Evolutionary conservation across 2,329 filamentous ascomycete genomes (phyloP).

Genomic region (Dothiorella sarmentorum): DNA sequence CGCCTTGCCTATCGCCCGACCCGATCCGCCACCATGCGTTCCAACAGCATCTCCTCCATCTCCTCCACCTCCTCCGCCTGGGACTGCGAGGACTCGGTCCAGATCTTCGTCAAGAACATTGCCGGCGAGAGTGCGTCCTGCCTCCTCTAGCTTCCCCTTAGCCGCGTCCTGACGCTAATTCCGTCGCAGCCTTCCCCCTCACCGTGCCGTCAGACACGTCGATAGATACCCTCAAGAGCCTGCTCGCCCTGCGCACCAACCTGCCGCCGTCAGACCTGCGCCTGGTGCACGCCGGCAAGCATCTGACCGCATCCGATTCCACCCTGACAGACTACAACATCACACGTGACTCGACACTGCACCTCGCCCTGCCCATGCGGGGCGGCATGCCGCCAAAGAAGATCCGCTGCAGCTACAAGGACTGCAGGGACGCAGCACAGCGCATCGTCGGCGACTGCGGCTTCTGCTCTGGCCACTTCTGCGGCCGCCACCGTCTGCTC

Average conservation of each 20-base stretch:
- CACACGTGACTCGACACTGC: slow-evolving; percentile 48
- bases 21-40: slow-evolving; percentile 14
- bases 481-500: slow-evolving; percentile 87
- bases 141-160: slow-evolving; percentile 22
- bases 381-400: slow-evolving; percentile 63
- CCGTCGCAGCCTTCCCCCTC: slow-evolving; percentile 52
- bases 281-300: slow-evolving; percentile 57
- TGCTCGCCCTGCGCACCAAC: slow-evolving; percentile 57
- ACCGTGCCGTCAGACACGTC: slow-evolving; percentile 53
- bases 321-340: slow-evolving; percentile 50
- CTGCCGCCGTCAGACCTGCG: slow-evolving; percentile 50
- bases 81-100: slow-evolving; percentile 52
- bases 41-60: slow-evolving; percentile 40
- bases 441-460: slow-evolving; percentile 94
- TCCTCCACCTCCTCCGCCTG: slow-evolving; percentile 39
- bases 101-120: slow-evolving; percentile 60
- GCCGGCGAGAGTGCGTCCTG: slow-evolving; percentile 54
- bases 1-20: background rate
- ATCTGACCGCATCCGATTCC: slow-evolving; percentile 43
- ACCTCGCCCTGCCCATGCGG: slow-evolving; percentile 57
- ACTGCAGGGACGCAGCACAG: slow-evolving; percentile 83
- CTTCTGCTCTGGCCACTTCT: slow-evolving; percentile 92
- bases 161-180: slow-evolving; percentile 24
- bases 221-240: slow-evolving; percentile 53
- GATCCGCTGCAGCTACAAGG: slow-evolving; percentile 82